Evolutionary conservation across 148 eudicot species (phyloP), one percentile per base, ranked within the genome.

Genomic region (Dysphania ambrosioides): DNA sequence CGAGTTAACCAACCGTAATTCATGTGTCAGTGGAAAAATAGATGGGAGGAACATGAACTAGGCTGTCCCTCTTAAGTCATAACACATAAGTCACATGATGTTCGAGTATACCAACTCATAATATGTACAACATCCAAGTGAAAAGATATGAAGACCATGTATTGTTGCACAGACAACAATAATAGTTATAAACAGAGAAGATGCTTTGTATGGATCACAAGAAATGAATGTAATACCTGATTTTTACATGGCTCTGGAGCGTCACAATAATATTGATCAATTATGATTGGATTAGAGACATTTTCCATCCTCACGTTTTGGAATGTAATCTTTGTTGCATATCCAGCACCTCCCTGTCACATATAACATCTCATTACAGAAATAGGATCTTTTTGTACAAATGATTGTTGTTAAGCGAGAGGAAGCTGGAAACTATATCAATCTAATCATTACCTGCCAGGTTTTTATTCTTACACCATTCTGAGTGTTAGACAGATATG

Each of bases 381-480:
- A n/a, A 19, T 4, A 23, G 31, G 49, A 36, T 8, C 30, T 10
- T 36, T 2, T 24, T 23, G 3, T 42, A 19, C 16, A 21, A 7
- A 5, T 67, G 24, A 32, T 13, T 1, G 11, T 11, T 42, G n/a
- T 40, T 5, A 8, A n/a, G 29, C 4, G 19, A 18, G 31, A 76
- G 59, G 18, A 66, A 55, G 27, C 8, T 51, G 24, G 23, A 66
- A 6, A 27, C 0, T 6, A 24, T 42, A 58, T 18, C 5, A 40
- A 47, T 66, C 11, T 5, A 38, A 75, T 32, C 34, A 8, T 73
- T 78, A 95, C 99, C 99, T 96, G 99, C 99, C 99, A 96, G 27
- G 94, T 89, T 85, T 96, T 96, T 78, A 96, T 89, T 86, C 99
- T 82, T 18, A 89, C 78, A 55, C 97, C 99, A 78, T 96, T 96